Conservation (phyloP, 768 basidiomycete genomes). For the Saitozyma podzolica region DNA sequence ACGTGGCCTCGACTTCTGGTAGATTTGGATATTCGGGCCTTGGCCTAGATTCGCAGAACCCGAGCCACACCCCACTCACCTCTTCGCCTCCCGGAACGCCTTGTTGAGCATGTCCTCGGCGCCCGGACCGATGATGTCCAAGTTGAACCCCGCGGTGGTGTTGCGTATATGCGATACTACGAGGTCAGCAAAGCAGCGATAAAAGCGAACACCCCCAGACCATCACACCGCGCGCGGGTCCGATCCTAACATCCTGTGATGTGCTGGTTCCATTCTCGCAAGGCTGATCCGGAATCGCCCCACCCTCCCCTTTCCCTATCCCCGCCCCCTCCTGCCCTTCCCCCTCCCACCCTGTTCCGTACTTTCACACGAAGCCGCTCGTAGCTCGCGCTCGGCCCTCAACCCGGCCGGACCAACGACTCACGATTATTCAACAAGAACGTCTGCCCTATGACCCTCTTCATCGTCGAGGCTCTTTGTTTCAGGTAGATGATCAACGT, state of each 20-base stretch:
- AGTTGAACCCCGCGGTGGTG: constrained; percentile 38
- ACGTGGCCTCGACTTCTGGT: too few relatives aligned
- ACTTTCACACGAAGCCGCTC: too few relatives aligned
- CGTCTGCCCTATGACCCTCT: constrained; percentile 33
- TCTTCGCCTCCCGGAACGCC: constrained; percentile 45
- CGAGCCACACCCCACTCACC: constrained; percentile 16
- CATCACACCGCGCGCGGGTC: too few relatives aligned
- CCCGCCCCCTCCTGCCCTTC: too few relatives aligned
- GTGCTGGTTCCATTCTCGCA: background rate
- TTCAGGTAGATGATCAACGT: constrained; percentile 40
- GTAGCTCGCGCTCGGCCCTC: too few relatives aligned
- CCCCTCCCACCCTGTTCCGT: too few relatives aligned
- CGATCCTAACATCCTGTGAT: background rate
- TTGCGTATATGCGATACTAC: constrained; percentile 50
- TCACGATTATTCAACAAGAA: constrained; percentile 50
- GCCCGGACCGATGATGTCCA: constrained; percentile 45
- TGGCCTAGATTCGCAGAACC: background rate
- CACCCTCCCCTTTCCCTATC: too few relatives aligned
- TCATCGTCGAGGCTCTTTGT: constrained; percentile 30
- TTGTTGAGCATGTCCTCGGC: constrained; percentile 49
- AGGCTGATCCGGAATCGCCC: too few relatives aligned
- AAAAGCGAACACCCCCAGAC: too few relatives aligned
- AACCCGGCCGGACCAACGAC: constrained; percentile 1
- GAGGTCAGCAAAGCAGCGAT: too few relatives aligned
- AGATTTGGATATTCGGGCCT: background rate